A percentile compares a stretch with the other conserved stretches of the same genome.
These are phyloP conservation scores for Cronartium quercuum DNA, from an alignment of 1,284 basidiomycete species.

Conservation along the genomic window DNA sequence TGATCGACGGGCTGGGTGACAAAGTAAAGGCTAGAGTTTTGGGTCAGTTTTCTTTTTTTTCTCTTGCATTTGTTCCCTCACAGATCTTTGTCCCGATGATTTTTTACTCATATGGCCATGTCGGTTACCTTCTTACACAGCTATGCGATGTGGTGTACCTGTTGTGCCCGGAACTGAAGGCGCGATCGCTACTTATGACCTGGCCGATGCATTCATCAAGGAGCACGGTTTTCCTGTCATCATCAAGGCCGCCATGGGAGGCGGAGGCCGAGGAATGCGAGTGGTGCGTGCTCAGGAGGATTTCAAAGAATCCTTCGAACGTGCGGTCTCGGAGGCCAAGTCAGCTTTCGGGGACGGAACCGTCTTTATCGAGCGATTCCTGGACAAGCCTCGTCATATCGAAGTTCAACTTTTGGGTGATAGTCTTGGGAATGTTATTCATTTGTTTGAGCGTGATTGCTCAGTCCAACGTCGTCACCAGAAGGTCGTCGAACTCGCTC, in stretches of 20 bases:
- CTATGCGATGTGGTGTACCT: slow-evolving; percentile 81
- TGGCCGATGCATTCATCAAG: slow-evolving; percentile 81
- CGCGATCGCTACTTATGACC: slow-evolving; percentile 73
- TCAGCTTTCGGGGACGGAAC: slow-evolving; percentile 96
- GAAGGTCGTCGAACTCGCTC: slow-evolving; percentile 98
- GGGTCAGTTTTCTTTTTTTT: slow-evolving; percentile 54
- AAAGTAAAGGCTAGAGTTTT: slow-evolving; percentile 93
- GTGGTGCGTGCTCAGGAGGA: slow-evolving; percentile 87
- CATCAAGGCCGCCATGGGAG: slow-evolving; percentile 80
- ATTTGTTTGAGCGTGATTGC: slow-evolving; percentile 97
- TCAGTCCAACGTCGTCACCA: slow-evolving; percentile 97
- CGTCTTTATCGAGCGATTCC: slow-evolving; percentile 96
- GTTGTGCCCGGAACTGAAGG: slow-evolving; percentile 97
- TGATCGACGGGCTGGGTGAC: slow-evolving; percentile 95
- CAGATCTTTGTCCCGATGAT: neutral
- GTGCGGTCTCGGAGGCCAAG: slow-evolving; percentile 90
- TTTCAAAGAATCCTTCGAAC: slow-evolving; percentile 83
- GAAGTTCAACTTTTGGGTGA: slow-evolving; percentile 95
- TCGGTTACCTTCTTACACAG: slow-evolving; percentile 50
- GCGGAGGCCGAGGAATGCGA: slow-evolving; percentile 97
- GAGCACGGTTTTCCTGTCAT: slow-evolving; percentile 89
- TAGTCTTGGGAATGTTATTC: slow-evolving; percentile 82
- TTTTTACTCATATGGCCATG: neutral
- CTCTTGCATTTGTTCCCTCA: slow-evolving; percentile 4
- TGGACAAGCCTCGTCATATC: slow-evolving; percentile 92